phyloP scores from a whole-genome alignment of 1,139 yeast genomes.

The Geotrichum reessii region DNA sequence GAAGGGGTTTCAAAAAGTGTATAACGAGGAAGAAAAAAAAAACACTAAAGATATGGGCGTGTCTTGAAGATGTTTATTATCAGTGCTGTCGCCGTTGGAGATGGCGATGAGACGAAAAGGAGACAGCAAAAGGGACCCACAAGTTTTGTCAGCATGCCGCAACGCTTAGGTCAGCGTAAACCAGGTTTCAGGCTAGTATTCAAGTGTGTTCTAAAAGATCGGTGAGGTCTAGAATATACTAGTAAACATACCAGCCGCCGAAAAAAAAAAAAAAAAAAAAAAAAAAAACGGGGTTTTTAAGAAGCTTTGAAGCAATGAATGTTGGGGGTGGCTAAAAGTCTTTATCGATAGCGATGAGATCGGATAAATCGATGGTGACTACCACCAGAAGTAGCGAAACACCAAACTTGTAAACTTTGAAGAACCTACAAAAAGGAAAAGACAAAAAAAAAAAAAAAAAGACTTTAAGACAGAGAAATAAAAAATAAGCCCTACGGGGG shows the following conservation, averaged over 20 bases:
- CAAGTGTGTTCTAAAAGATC: background rate
- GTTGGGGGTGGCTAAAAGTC: too few species aligned
- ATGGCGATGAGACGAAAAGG: too few species aligned
- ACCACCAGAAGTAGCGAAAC: background rate
- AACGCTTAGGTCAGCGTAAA: background rate
- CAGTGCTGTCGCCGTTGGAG: background rate
- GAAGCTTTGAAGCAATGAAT: too few species aligned
- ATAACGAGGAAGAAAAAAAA: background rate
- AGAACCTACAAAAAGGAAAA: background rate
- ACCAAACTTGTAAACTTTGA: background rate
- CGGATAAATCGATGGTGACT: background rate
- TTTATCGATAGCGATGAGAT: background rate
- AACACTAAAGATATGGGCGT: background rate
- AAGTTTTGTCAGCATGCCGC: background rate
- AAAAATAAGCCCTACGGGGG: conserved; percentile 13
- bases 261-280: too few species aligned
- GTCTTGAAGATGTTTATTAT: background rate
- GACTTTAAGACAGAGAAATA: too few species aligned
- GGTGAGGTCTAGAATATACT: background rate
- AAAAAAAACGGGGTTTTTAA: too few species aligned
- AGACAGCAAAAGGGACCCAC: background rate
- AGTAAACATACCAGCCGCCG: too few species aligned
- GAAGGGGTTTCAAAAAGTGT: too few species aligned
- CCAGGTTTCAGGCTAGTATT: background rate
- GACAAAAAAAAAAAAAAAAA: background rate